Percentiles rank a stretch among this genome's conserved stretches.
Evolutionary conservation across 768 basidiomycete species (phyloP).

Genomic region (Boletus bicolor): DNA sequence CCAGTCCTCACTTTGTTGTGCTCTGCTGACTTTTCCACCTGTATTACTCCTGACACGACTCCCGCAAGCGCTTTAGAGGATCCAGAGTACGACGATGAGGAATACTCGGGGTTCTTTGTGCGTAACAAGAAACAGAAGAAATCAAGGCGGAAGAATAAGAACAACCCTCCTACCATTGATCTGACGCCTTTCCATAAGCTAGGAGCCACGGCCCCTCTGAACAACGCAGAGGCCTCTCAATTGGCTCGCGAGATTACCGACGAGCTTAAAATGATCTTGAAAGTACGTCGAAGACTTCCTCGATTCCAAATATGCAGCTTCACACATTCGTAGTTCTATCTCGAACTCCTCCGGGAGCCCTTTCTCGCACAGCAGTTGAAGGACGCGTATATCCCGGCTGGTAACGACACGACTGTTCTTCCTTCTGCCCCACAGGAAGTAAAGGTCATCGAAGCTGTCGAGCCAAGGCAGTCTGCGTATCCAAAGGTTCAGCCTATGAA

Average conservation of each 20-base stretch:
- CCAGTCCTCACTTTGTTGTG: conserved; percentile 20
- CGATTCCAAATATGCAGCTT: not conserved
- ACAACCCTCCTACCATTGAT: conserved; percentile 20
- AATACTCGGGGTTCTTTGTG: conserved; percentile 2
- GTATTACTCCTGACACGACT: not conserved
- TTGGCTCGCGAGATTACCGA: conserved; percentile 17
- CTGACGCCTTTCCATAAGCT: conserved; percentile 30
- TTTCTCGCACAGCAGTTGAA: conserved; percentile 8
- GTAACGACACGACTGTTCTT: not conserved
- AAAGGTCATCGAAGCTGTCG: not conserved
- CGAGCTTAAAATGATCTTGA: conserved; percentile 27
- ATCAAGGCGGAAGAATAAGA: conserved; percentile 17
- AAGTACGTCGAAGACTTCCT: conserved; percentile 18
- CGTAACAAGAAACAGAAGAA: conserved; percentile 30
- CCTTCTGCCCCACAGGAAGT: not conserved
- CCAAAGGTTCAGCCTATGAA: conserved; percentile 57
- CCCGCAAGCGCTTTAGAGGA: not conserved
- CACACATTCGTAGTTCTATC: conserved; percentile 23
- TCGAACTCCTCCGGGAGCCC: conserved; percentile 20
- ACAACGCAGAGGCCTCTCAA: conserved; percentile 14
- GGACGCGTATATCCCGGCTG: conserved; percentile 8
- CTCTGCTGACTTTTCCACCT: conserved; percentile 8
- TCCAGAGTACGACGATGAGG: not conserved
- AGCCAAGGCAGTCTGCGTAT: conserved; percentile 30
- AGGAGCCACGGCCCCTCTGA: conserved; percentile 26